Evolutionary conservation across 192 early-diverging fungal genomes (phyloP), one percentile per base, ranked within the genome.

Genomic region (Coemansia sp.): DNA sequence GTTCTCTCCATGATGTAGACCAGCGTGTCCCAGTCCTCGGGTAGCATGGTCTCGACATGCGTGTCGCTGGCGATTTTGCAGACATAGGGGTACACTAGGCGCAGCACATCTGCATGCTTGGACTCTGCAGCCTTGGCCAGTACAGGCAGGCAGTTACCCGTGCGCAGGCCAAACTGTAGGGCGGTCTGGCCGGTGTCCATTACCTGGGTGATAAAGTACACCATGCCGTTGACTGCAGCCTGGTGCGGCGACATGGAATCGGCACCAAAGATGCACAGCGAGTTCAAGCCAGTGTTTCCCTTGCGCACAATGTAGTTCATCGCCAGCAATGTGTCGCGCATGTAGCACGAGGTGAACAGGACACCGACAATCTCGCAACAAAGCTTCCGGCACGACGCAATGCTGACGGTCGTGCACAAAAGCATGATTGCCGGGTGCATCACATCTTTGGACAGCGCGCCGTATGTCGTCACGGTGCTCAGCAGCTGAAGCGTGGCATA

Each of bases 141-240:
- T 3, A 77, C 73, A 0, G 73, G 73, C 26, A 77, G 54, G 19
- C 66, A 77, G 62, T 66, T 77, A 24, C 67, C 67, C 5, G 58
- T 71, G 24, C 73, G 54, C 50, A 77, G 46, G 35, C 67, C 71
- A 32, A 77, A 77, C 52, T 77, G 67, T 23, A 77, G 55, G n/a
- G 55, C 67, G 3, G 66, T 65, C 23, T 58, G 63, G 3, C 67
- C 73, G 0, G 66, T 67, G 10, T 70, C 73, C 73, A 77, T 77
- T 6, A 77, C 58, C 43, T 66, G 62, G 3, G 73, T 77, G 28
- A 77, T 69, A 37, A 50, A 77, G 46, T 54, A 70, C 20, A 77
- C 73, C 28, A 77, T 77, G 34, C 73, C 73, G 40, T 77, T 62
- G 47, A 77, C 58, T 2, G 73, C 66, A 14, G 38, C 46, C 53